Evolutionary conservation across 2,329 filamentous ascomycete genomes (phyloP), one percentile per base, ranked within the genome.

Genomic region (Ophiocordyceps sinensis): DNA sequence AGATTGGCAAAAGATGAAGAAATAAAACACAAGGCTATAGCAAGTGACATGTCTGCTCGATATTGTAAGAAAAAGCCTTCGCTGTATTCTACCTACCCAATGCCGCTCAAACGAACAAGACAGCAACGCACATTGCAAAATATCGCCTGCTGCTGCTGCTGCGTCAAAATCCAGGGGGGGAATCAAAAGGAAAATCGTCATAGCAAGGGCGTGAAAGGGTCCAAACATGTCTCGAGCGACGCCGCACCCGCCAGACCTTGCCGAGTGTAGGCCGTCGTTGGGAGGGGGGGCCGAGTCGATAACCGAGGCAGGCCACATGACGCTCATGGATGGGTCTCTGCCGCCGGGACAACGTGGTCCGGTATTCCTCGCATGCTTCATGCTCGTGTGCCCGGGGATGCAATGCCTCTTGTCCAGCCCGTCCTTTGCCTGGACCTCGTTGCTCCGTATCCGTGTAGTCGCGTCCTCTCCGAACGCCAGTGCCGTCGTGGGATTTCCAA

Each of bases 31-130:
- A 26, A 26, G 23, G 23, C 23, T 26, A 9, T 26, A 26, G 23
- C 23, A 26, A 26, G 23, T 26, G 23, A 26, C 9, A 9, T 7
- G 23, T 26, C 23, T 26, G 23, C 23, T 26, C 23, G 23, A 26
- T 26, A 26, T 5, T 26, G 23, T 26, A 11, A 26, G 23, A 31
- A 30, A 4, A 31, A 37, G 21, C 14, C n/a, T 38, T 41, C 40
- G 40, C 40, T 28, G 4, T 19, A 37, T 41, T 38, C 40, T 35
- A 41, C 29, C 40, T 23, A 15, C 35, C 40, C 40, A 38, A 41
- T 41, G 40, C 40, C 36, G 40, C 40, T 41, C 40, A 37, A 26
- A 41, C 5, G 23, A n/a, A n/a, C n/a, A 14, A 35, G 17, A 19
- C 19, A 19, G 19, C 19, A 41, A 28, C 21, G 28, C 4, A 21